These are phyloP conservation scores for Lentinula boryana DNA, from an alignment of 768 basidiomycete species.

Conservation along the genomic window DNA sequence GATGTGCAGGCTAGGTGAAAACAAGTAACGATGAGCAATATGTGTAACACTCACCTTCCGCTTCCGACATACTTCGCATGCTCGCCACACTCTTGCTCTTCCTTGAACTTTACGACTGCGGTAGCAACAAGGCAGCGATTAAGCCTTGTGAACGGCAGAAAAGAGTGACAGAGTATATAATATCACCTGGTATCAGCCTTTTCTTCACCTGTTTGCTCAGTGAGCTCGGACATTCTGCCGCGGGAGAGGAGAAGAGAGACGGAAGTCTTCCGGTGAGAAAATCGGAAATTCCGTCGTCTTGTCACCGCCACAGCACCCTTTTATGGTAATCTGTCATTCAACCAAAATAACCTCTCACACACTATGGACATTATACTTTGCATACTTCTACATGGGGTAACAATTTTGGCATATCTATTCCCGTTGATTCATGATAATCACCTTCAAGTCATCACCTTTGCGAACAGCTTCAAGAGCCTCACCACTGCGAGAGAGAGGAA, in stretches of 20 bases:
- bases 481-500: slow-evolving; percentile 10
- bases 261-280: neutral
- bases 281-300: neutral
- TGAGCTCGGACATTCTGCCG: neutral
- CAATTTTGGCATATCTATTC: neutral
- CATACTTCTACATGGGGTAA: no score
- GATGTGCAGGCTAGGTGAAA: neutral
- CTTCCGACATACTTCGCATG: slow-evolving; percentile 13
- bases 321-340: neutral
- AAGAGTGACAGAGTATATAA: neutral
- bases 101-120: slow-evolving; percentile 5
- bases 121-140: neutral
- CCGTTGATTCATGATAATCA: slow-evolving; percentile 16
- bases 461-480: slow-evolving; percentile 13
- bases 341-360: neutral
- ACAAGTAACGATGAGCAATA: neutral
- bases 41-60: slow-evolving; percentile 11
- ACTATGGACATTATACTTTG: neutral
- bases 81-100: slow-evolving; percentile 14
- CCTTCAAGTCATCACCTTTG: slow-evolving; percentile 14
- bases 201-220: neutral
- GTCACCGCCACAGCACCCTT: neutral
- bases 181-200: neutral
- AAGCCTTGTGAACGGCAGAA: neutral
- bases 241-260: neutral